phyloP scores from a whole-genome alignment of 2,329 filamentous ascomycete species.

The Colletotrichum sp. region DNA sequence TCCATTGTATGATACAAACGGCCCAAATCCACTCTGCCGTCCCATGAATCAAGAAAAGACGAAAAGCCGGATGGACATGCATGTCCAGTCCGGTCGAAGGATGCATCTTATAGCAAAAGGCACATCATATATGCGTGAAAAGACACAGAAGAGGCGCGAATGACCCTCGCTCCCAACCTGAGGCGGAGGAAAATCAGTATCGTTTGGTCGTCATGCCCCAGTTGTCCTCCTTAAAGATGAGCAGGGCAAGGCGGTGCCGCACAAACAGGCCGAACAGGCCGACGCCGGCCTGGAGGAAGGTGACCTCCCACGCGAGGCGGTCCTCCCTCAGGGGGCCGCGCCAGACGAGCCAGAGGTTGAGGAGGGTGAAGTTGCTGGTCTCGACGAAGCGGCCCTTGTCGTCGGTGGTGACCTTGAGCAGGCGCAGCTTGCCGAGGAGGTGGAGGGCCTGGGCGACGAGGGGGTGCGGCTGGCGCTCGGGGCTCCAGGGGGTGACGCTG shows the following conservation, averaged over 20 bases:
- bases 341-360: conserved; percentile 97
- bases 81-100: neutral
- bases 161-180: neutral
- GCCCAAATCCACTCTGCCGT: neutral
- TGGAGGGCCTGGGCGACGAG: conserved; percentile 69
- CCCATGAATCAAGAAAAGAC: neutral
- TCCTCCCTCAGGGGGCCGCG: conserved; percentile 91
- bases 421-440: conserved; percentile 69
- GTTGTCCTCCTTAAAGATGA: conserved; percentile 93
- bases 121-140: neutral
- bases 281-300: conserved; percentile 76
- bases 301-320: conserved; percentile 78
- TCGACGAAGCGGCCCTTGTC: conserved; percentile 74
- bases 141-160: neutral
- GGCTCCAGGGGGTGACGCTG: conserved; percentile 77
- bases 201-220: conserved; percentile 40
- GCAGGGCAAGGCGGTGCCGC: conserved; percentile 82
- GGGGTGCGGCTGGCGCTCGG: conserved; percentile 70
- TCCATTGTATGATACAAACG: neutral
- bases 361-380: conserved; percentile 87
- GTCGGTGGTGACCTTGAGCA: conserved; percentile 69
- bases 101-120: neutral
- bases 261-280: conserved; percentile 86
- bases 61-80: neutral
- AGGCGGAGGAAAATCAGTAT: neutral